Percentiles rank a stretch among this genome's conserved stretches.
Conservation (phyloP, 2,329 filamentous ascomycete genomes). For the Onygena corvina region DNA sequence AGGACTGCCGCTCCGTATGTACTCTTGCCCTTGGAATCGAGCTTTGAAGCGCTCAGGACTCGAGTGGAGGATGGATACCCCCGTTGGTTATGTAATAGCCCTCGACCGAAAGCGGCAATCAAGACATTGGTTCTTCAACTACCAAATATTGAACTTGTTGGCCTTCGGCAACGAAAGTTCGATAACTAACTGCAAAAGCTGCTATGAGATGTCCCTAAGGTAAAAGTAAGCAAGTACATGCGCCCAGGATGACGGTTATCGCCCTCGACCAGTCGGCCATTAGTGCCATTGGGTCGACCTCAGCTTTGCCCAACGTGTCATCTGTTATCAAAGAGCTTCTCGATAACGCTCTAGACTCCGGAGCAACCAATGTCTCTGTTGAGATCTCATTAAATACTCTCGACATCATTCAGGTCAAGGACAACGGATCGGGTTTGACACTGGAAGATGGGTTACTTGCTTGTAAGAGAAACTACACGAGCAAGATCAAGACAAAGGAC, state of each 20-base stretch:
- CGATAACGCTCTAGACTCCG: conserved; percentile 55
- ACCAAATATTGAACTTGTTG: no score
- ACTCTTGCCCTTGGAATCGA: no score
- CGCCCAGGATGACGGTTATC: conserved; percentile 41
- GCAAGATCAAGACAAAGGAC: conserved; percentile 48
- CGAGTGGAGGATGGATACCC: no score
- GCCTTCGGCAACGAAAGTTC: no score
- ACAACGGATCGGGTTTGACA: conserved; percentile 52
- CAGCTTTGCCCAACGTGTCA: conserved; percentile 45
- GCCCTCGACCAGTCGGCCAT: conserved; percentile 33
- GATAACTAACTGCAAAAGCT: no score
- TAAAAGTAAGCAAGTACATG: no score
- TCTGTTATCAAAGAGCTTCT: conserved; percentile 53
- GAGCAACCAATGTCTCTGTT: conserved; percentile 45
- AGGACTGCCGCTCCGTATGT: no score
- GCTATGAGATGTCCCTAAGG: no score
- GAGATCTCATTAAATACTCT: conserved; percentile 49
- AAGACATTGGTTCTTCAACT: no score
- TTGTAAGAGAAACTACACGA: conserved; percentile 49
- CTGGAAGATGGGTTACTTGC: conserved; percentile 44
- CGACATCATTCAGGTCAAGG: conserved; percentile 50
- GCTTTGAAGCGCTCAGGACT: no score
- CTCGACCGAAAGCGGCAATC: no score
- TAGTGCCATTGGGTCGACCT: conserved; percentile 45
- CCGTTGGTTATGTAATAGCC: no score